phyloP scores from a whole-genome alignment of 345 rosid genomes.

The Draba incana region DNA sequence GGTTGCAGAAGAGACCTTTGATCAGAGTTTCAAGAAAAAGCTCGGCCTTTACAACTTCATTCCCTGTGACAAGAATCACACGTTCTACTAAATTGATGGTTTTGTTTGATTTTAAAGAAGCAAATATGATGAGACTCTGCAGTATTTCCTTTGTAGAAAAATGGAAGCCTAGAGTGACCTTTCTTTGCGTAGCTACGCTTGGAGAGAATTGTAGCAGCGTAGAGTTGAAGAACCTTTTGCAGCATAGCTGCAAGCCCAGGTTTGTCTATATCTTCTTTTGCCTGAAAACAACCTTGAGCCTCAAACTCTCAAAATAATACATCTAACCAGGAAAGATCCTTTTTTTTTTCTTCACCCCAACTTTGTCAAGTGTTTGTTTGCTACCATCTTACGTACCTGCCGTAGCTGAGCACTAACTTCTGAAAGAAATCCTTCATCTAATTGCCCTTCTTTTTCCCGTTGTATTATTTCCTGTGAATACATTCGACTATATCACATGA shows the following conservation, averaged over 20 bases:
- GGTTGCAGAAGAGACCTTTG: conserved; percentile 53
- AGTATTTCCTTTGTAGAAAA: not conserved
- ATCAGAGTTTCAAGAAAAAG: conserved; percentile 73
- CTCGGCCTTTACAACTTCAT: conserved; percentile 73
- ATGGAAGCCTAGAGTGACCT: conserved; percentile 45
- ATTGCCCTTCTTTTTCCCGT: conserved; percentile 78
- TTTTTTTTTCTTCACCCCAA: too few relatives aligned
- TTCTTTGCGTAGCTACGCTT: conserved; percentile 92
- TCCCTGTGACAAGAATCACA: conserved; percentile 51
- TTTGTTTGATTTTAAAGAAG: not conserved
- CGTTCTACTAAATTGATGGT: not conserved
- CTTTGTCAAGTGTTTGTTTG: not conserved
- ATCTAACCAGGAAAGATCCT: not conserved
- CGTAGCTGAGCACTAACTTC: conserved; percentile 90
- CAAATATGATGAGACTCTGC: not conserved
- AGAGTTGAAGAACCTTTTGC: conserved; percentile 88
- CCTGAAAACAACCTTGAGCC: conserved; percentile 52
- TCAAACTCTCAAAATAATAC: conserved; percentile 32
- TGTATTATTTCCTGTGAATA: conserved; percentile 59
- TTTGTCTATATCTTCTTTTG: conserved; percentile 85
- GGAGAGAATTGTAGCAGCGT: conserved; percentile 77
- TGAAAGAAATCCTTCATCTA: conserved; percentile 91
- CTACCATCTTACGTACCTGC: conserved; percentile 50
- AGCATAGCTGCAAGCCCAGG: conserved; percentile 94
- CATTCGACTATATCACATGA: conserved; percentile 14